phyloP scores from a whole-genome alignment of 2,329 filamentous ascomycete genomes.

The Geosmithia putterillii region DNA sequence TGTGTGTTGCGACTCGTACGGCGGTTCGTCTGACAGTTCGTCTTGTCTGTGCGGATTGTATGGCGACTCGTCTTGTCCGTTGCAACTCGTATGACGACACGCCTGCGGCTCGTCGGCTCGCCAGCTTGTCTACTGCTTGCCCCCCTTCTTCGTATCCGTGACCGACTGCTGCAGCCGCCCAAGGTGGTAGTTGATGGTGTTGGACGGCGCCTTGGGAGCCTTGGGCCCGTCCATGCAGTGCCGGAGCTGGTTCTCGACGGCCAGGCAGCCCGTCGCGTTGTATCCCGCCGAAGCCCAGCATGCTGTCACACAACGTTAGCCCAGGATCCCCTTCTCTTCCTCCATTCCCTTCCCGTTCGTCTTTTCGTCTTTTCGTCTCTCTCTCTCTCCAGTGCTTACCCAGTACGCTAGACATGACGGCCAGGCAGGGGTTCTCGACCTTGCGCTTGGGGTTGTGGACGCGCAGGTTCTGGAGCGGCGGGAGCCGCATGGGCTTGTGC shows the following conservation, averaged over 20 bases:
- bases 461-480: constrained; percentile 41
- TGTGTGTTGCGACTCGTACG: too few relatives aligned
- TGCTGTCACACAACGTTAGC: constrained; percentile 34
- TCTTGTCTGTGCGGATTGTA: too few relatives aligned
- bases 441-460: constrained; percentile 39
- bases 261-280: constrained; percentile 44
- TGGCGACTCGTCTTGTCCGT: too few relatives aligned
- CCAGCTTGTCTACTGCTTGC: constrained; percentile 8
- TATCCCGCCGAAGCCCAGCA: constrained; percentile 77
- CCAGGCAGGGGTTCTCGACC: constrained; percentile 38
- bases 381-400: constrained; percentile 21
- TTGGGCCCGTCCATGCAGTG: constrained; percentile 69
- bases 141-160: constrained; percentile 33
- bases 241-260: constrained; percentile 47
- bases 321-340: background rate
- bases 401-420: constrained; percentile 45
- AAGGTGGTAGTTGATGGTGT: constrained; percentile 89
- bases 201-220: constrained; percentile 36
- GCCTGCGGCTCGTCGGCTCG: background rate
- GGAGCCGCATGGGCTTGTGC: constrained; percentile 42
- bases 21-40: too few relatives aligned
- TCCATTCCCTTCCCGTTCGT: background rate
- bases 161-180: constrained; percentile 61
- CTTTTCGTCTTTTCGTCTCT: background rate
- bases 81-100: too few relatives aligned